Evolutionary conservation across 1,284 basidiomycete genomes (phyloP).

Genomic region (Malassezia psittaci): DNA sequence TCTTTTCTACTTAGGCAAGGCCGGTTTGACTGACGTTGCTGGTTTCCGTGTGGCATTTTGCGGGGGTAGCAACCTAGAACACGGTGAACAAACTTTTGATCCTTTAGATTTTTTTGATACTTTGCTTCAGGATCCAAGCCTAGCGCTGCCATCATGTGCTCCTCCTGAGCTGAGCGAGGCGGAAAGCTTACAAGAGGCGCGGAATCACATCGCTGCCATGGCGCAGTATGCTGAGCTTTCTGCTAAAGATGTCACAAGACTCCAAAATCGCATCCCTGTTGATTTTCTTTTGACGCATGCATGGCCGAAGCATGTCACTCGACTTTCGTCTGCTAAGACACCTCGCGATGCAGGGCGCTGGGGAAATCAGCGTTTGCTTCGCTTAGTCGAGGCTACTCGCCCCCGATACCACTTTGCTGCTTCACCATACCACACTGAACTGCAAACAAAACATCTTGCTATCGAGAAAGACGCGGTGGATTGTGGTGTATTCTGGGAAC

Average conservation of each 20-base stretch:
- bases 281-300: constrained; percentile 36
- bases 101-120: constrained; percentile 3
- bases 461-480: constrained; percentile 8
- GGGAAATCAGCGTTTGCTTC: constrained; percentile 31
- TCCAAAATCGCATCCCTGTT: constrained; percentile 21
- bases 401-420: constrained; percentile 40
- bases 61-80: constrained; percentile 14
- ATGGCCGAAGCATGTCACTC: constrained; percentile 34
- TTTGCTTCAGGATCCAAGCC: constrained; percentile 9
- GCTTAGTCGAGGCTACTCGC: constrained; percentile 20
- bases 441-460: constrained; percentile 6
- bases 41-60: constrained; percentile 29
- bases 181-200: constrained; percentile 23
- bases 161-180: constrained; percentile 13
- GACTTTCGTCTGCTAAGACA: constrained; percentile 18
- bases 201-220: neutral
- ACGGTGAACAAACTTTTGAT: neutral
- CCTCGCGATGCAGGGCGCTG: constrained; percentile 26
- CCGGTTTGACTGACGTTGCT: constrained; percentile 18
- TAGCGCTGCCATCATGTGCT: constrained; percentile 9
- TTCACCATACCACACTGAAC: constrained; percentile 15
- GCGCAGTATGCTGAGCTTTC: constrained; percentile 13
- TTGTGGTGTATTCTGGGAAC: constrained; percentile 39
- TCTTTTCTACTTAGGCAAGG: constrained; percentile 29
- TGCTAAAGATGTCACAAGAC: constrained; percentile 7